These are phyloP conservation scores for Moricandia arvensis DNA, from an alignment of 345 rosid genomes.

Conservation along the genomic window DNA sequence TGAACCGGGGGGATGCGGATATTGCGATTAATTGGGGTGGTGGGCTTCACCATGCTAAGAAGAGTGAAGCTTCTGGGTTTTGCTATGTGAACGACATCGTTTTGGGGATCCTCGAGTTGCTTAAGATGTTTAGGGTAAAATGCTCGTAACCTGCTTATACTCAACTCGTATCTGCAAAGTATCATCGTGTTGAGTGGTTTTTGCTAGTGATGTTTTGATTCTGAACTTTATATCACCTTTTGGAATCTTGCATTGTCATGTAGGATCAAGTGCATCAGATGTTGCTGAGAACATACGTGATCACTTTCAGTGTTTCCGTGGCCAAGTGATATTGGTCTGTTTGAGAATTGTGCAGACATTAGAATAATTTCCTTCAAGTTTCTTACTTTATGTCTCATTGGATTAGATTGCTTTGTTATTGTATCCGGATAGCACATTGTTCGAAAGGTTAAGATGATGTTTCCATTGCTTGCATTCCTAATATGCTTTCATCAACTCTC, in stretches of 20 bases:
- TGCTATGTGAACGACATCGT: slow-evolving; percentile 96
- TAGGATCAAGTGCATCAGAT: slow-evolving; percentile 5
- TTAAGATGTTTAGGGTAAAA: slow-evolving; percentile 84
- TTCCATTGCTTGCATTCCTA: slow-evolving; percentile 1
- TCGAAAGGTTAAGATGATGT: neutral
- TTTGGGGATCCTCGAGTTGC: slow-evolving; percentile 91
- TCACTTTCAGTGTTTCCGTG: neutral
- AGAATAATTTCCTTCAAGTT: neutral
- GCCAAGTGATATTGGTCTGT: neutral
- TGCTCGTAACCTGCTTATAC: neutral
- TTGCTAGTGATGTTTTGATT: neutral
- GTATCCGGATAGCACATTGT: neutral
- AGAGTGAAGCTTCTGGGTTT: slow-evolving; percentile 96
- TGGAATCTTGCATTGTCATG: neutral
- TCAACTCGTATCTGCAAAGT: neutral
- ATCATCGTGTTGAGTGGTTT: neutral
- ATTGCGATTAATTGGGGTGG: slow-evolving; percentile 98
- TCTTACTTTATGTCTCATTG: neutral
- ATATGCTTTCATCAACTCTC: slow-evolving; percentile 20
- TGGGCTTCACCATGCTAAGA: slow-evolving; percentile 97
- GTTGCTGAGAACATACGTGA: neutral
- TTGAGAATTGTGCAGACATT: neutral
- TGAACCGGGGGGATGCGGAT: slow-evolving; percentile 84
- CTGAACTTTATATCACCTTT: neutral
- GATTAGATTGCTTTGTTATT: neutral